Evolutionary conservation across 768 basidiomycete genomes (phyloP).

Genomic region (Kwoniella heveanensis): DNA sequence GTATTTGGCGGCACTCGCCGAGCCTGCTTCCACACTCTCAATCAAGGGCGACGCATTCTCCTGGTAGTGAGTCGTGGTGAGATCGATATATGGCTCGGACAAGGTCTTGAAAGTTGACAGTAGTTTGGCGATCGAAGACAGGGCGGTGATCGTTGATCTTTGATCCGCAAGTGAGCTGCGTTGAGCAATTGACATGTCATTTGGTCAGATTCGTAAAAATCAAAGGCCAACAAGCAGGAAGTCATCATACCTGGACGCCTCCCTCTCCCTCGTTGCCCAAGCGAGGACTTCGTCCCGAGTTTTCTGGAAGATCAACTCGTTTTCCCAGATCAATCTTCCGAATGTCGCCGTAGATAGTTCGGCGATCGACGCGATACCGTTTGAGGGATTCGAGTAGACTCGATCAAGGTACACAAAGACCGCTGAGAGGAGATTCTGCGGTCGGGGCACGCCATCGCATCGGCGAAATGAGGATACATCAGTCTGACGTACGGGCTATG

Average conservation of each 20-base stretch:
- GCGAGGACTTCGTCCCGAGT: conserved; percentile 40
- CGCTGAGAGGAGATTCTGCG: conserved; percentile 34
- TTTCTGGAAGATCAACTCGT: conserved; percentile 37
- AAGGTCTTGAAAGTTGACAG: conserved; percentile 25
- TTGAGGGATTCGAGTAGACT: conserved; percentile 26
- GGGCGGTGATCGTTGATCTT: not conserved
- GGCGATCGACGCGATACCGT: conserved; percentile 7
- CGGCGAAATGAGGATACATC: not conserved
- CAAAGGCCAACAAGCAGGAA: not conserved
- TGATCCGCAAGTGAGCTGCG: too few relatives aligned
- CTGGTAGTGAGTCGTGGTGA: conserved; percentile 21
- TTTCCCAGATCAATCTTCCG: conserved; percentile 42
- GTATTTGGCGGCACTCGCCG: conserved; percentile 31
- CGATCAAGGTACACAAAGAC: conserved; percentile 48
- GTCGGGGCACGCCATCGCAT: not conserved
- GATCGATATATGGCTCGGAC: conserved; percentile 27
- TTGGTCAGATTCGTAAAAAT: too few relatives aligned
- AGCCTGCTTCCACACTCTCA: conserved; percentile 14
- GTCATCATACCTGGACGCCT: conserved; percentile 17
- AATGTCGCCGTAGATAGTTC: conserved; percentile 37
- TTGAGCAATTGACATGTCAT: too few relatives aligned
- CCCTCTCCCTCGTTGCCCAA: conserved; percentile 38
- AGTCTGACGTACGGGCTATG: too few relatives aligned
- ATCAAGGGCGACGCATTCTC: conserved; percentile 5
- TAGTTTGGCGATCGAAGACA: conserved; percentile 24